Evolutionary conservation across 2,329 filamentous ascomycete species (phyloP).

Genomic region (Alternaria longipes): DNA sequence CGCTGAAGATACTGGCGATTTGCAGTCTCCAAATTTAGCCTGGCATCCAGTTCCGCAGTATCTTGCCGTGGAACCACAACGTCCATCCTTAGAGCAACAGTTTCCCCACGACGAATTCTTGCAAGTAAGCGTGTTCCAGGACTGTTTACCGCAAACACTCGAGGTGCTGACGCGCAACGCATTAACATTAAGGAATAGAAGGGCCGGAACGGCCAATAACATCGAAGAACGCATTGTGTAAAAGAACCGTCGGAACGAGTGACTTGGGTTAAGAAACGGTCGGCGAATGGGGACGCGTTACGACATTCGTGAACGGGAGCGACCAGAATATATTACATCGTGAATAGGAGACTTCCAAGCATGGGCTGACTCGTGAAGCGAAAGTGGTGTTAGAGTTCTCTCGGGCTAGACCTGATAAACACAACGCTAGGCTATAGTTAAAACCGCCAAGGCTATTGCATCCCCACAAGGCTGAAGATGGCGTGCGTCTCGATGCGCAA

Average conservation of each 20-base stretch:
- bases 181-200: constrained; percentile 6
- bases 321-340: constrained; percentile 5
- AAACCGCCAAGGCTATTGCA: not conserved
- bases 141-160: constrained; percentile 5
- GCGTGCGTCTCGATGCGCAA: constrained; percentile 5
- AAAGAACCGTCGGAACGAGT: constrained; percentile 2
- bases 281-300: not conserved
- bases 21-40: constrained; percentile 20
- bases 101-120: constrained; percentile 4
- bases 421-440: constrained; percentile 5
- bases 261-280: constrained; percentile 3
- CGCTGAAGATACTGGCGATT: not conserved
- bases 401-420: not conserved
- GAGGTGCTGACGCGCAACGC: constrained; percentile 1
- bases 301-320: not conserved
- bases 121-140: constrained; percentile 12
- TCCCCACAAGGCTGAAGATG: constrained; percentile 10
- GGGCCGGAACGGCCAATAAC: not conserved
- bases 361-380: constrained; percentile 7
- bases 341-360: constrained; percentile 7
- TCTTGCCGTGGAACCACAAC: not conserved
- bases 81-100: constrained; percentile 6
- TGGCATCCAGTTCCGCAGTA: constrained; percentile 39
- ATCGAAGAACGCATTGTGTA: not conserved
- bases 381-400: constrained; percentile 11